Percentiles rank a stretch among this genome's conserved stretches.
phyloP scores from a whole-genome alignment of 768 basidiomycete genomes.

The Termitomyces sp. region DNA sequence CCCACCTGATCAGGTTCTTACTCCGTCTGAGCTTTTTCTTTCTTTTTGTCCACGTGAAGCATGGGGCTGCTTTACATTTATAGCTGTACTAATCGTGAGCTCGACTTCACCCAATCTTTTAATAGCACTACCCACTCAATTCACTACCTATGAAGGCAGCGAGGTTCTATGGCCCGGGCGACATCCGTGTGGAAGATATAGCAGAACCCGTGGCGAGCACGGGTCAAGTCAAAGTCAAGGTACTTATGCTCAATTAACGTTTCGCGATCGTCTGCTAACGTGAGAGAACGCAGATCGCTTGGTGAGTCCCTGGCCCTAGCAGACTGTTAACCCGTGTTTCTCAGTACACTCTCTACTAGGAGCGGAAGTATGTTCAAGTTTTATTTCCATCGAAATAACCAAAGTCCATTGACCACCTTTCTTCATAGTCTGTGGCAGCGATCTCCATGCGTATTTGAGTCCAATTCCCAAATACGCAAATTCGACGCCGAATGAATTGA shows the following conservation, averaged over 20 bases:
- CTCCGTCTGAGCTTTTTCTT: too few relatives aligned
- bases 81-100: too few relatives aligned
- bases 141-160: constrained; percentile 36
- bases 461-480: constrained; percentile 26
- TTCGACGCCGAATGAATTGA: constrained; percentile 28
- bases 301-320: constrained; percentile 15
- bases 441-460: constrained; percentile 39
- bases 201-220: constrained; percentile 29
- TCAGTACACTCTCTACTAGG: constrained; percentile 14
- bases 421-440: constrained; percentile 39
- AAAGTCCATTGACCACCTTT: background rate
- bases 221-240: constrained; percentile 43
- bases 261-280: background rate
- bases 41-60: too few relatives aligned
- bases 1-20: too few relatives aligned
- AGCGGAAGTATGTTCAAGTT: constrained; percentile 24
- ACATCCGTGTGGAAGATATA: constrained; percentile 41
- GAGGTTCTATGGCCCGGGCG: constrained; percentile 39
- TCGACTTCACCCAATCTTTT: too few relatives aligned
- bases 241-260: constrained; percentile 11
- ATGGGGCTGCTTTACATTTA: background rate
- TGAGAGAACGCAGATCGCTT: constrained; percentile 18
- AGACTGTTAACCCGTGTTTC: background rate
- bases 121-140: background rate
- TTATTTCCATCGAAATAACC: background rate